Conservation (phyloP, 1,284 basidiomycete genomes). For the Puccinia polysora region DNA sequence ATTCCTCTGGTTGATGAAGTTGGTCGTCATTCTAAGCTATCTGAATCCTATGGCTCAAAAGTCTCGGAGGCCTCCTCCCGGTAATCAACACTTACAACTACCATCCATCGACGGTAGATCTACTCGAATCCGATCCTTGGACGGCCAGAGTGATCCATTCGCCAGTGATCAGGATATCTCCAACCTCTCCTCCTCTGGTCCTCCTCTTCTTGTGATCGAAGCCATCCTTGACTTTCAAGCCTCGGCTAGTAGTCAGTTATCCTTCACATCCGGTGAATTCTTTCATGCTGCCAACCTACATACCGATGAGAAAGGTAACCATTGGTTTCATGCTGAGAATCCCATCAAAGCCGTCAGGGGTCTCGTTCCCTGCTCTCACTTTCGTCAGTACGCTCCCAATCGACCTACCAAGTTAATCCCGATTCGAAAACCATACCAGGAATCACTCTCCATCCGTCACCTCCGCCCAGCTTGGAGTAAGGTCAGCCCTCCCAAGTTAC, state of each 20-base stretch:
- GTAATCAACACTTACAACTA: no score
- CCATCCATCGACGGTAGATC: no score
- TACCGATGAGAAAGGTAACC: not conserved
- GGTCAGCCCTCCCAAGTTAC: not conserved
- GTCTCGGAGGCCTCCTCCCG: no score
- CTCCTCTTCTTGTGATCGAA: conserved; percentile 15
- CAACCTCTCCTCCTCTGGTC: not conserved
- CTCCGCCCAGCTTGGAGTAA: no score
- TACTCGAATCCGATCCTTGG: no score
- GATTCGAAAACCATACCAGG: not conserved
- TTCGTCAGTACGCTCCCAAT: conserved; percentile 3
- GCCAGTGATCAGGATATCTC: conserved; percentile 6
- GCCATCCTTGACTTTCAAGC: conserved; percentile 1
- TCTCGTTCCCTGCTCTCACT: not conserved
- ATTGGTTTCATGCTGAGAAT: conserved; percentile 27
- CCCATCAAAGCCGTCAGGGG: conserved; percentile 3
- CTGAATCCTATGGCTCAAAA: no score
- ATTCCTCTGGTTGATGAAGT: no score
- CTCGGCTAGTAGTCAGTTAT: not conserved
- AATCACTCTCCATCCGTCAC: not conserved
- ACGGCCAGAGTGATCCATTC: not conserved
- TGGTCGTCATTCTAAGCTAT: no score
- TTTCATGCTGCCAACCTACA: conserved; percentile 7
- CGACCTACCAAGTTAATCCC: not conserved
- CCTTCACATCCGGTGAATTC: conserved; percentile 16